These are phyloP conservation scores for Chaetomium globosum DNA, from an alignment of 2,329 filamentous ascomycete genomes.

Conservation along the genomic window DNA sequence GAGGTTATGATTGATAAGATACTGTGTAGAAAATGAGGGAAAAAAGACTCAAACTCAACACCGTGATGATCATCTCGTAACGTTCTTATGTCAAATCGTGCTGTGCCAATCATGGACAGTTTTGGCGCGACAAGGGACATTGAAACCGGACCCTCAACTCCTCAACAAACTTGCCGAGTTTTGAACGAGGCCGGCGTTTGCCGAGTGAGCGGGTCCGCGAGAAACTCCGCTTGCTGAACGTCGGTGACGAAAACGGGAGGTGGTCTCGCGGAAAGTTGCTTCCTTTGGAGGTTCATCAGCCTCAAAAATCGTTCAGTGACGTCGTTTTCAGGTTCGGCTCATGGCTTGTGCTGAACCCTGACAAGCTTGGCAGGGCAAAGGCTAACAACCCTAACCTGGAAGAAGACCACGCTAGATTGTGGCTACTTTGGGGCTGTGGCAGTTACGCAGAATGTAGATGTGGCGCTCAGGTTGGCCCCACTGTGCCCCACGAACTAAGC, in stretches of 20 bases:
- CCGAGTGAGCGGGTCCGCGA: background rate
- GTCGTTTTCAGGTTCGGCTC: background rate
- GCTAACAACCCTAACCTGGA: background rate
- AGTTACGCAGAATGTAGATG: background rate
- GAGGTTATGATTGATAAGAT: background rate
- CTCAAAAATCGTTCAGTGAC: background rate
- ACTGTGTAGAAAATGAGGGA: background rate
- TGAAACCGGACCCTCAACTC: background rate
- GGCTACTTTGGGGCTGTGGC: background rate
- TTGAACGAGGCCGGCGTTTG: conserved; percentile 4
- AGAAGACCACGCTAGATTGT: background rate
- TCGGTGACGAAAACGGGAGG: background rate
- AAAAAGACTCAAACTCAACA: background rate
- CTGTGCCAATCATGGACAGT: background rate
- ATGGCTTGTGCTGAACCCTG: background rate
- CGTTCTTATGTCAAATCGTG: background rate
- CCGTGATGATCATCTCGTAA: background rate
- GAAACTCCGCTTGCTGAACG: background rate
- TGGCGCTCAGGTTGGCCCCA: background rate
- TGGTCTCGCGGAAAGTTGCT: background rate
- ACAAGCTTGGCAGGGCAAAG: background rate
- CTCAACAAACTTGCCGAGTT: background rate
- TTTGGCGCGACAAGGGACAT: background rate
- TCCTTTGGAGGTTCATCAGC: background rate
- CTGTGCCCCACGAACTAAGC: background rate